These are phyloP conservation scores for Fusarium algeriense DNA, from an alignment of 2,329 filamentous ascomycete genomes.

Conservation along the genomic window DNA sequence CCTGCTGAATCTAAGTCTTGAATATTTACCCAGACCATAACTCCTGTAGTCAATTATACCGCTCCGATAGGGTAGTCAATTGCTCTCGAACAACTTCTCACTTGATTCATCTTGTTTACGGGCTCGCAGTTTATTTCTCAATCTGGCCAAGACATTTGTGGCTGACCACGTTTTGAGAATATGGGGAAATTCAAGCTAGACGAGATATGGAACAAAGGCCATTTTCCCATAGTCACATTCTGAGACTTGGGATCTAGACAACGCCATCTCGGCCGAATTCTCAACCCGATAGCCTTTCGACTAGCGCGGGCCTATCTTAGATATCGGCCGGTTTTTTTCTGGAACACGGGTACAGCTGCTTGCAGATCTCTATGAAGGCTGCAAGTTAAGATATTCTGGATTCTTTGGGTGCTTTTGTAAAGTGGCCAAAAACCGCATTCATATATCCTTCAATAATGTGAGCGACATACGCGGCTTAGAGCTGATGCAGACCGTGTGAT, in stretches of 20 bases:
- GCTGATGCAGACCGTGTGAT: no score
- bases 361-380: background rate
- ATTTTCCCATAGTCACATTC: background rate
- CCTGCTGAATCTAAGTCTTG: no score
- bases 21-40: no score
- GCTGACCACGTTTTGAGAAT: background rate
- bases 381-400: background rate
- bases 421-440: background rate
- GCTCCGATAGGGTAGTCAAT: no score
- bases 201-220: background rate
- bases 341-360: background rate
- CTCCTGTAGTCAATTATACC: no score
- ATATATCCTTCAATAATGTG: background rate
- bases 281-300: fast-evolving
- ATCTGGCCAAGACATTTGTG: background rate
- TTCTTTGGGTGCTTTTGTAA: background rate
- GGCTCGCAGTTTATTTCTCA: background rate
- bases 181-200: background rate
- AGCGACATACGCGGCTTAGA: no score
- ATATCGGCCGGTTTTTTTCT: background rate
- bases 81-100: no score
- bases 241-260: background rate
- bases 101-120: no score
- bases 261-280: background rate
- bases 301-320: no score